Percentiles rank a stretch among this genome's conserved stretches.
Conservation (phyloP, 352 stramenopile species). For the Globisporangium spiculum region DNA sequence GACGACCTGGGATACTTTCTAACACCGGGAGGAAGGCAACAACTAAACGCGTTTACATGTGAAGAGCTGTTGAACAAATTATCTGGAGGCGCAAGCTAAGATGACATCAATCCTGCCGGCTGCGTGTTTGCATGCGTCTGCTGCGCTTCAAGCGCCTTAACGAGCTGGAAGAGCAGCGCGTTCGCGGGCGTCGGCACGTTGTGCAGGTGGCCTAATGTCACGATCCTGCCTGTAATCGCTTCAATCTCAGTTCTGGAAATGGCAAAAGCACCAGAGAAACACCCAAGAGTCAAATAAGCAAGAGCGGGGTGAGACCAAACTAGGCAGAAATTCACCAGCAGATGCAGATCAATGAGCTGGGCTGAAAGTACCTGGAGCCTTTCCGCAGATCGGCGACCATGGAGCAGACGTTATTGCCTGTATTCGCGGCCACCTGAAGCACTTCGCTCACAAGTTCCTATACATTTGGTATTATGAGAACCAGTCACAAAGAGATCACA, state of each 20-base stretch:
- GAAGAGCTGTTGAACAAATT: neutral
- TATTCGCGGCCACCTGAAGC: conserved; percentile 48
- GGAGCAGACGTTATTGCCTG: conserved; percentile 65
- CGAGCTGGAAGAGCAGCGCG: conserved; percentile 44
- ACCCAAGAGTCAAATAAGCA: neutral
- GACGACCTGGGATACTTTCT: too few species aligned
- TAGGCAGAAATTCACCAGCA: neutral
- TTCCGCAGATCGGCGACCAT: conserved; percentile 70
- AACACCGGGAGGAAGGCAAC: too few species aligned
- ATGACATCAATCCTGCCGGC: neutral
- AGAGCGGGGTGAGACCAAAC: neutral
- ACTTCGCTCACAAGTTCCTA: conserved; percentile 62
- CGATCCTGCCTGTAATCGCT: conserved; percentile 63
- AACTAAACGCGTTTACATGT: too few species aligned
- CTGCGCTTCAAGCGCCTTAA: conserved; percentile 53
- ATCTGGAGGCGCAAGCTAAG: neutral
- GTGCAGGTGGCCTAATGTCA: conserved; percentile 39
- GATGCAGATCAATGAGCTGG: neutral
- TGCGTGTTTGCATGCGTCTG: neutral
- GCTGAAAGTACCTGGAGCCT: conserved; percentile 35
- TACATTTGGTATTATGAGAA: neutral
- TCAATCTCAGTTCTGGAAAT: conserved; percentile 65
- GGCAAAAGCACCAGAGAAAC: neutral
- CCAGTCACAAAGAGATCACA: neutral
- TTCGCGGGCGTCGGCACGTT: conserved; percentile 63